Conservation (phyloP, 2,329 filamentous ascomycete genomes). For the Xylaria polymorpha region DNA sequence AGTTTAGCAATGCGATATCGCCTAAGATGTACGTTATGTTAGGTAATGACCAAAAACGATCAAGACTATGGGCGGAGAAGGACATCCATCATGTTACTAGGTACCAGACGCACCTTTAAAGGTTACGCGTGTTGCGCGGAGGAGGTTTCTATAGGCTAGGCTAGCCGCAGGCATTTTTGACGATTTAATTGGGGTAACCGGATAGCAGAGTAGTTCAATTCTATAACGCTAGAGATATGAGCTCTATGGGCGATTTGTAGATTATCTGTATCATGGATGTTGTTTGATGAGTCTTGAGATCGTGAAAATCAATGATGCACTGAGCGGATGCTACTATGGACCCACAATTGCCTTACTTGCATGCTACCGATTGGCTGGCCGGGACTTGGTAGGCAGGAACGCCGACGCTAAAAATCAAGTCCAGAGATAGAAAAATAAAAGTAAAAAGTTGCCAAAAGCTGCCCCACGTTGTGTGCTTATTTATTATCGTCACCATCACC, state of each 20-base stretch:
- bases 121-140: conserved; percentile 83
- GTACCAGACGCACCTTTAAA: conserved; percentile 76
- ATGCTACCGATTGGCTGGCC: conserved; percentile 1
- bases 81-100: too few species aligned
- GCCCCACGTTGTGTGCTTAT: conserved; percentile 23
- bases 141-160: conserved; percentile 79
- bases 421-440: neutral
- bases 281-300: neutral
- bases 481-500: neutral
- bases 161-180: conserved; percentile 59
- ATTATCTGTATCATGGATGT: neutral
- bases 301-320: conserved; percentile 4
- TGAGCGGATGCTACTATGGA: neutral
- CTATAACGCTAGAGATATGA: neutral
- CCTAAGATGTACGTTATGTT: conserved; percentile 60
- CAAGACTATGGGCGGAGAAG: too few species aligned
- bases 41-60: neutral
- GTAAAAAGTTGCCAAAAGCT: conserved; percentile 12
- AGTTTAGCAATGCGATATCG: conserved; percentile 74
- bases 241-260: neutral
- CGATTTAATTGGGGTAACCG: neutral
- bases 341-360: neutral
- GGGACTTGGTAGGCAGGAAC: neutral
- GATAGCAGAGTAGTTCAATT: neutral
- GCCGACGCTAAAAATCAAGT: conserved; percentile 2